These are phyloP conservation scores for Ogataea paradorogensis DNA, from an alignment of 805 yeast species.

Conservation along the genomic window DNA sequence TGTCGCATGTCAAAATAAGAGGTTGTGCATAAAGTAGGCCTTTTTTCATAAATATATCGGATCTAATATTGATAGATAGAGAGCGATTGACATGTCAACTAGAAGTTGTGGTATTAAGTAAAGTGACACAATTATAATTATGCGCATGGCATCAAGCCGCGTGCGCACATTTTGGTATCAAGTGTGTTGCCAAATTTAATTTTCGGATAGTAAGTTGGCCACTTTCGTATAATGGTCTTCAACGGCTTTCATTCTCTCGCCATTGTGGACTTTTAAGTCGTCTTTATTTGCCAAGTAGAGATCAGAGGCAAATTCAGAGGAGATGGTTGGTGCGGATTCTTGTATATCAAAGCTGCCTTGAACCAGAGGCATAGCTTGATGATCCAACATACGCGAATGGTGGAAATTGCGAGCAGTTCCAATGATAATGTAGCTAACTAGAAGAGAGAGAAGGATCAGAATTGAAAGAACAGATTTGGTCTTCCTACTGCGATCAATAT, in stretches of 20 bases:
- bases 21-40: not conserved
- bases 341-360: not conserved
- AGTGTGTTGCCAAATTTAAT: too few species aligned
- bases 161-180: too few species aligned
- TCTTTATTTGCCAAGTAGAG: not conserved
- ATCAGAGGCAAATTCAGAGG: not conserved
- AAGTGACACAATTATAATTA: too few species aligned
- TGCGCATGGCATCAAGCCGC: too few species aligned
- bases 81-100: too few species aligned
- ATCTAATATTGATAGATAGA: not conserved
- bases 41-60: not conserved
- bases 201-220: conserved; percentile 7
- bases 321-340: conserved; percentile 2
- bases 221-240: conserved; percentile 13
- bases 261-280: not conserved
- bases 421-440: conserved; percentile 9
- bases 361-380: not conserved
- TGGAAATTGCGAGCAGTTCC: conserved; percentile 8
- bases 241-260: conserved; percentile 9
- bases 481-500: conserved; percentile 2
- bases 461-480: conserved; percentile 6
- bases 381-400: not conserved
- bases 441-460: conserved; percentile 6
- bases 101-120: too few species aligned
- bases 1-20: not conserved